These are phyloP conservation scores for Yarrowia keelungensis DNA, from an alignment of 805 yeast genomes.

Conservation along the genomic window DNA sequence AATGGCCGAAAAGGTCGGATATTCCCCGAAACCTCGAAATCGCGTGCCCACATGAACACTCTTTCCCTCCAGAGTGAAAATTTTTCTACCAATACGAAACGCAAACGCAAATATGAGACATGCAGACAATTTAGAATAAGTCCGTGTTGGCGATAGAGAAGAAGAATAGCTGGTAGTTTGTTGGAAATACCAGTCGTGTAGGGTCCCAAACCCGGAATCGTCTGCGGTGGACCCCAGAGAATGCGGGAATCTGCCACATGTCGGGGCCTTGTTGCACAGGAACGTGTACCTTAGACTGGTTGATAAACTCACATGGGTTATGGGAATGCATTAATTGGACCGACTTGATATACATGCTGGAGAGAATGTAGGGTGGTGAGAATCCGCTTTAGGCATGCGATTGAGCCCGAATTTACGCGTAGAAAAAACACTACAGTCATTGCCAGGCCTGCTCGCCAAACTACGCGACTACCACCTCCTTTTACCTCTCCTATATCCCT, in stretches of 20 bases:
- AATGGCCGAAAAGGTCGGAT: background rate
- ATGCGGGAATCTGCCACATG: too few relatives aligned
- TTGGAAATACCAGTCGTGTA: too few relatives aligned
- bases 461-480: background rate
- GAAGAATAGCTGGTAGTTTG: too few relatives aligned
- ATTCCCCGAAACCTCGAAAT: slow-evolving; percentile 11
- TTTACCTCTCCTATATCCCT: slow-evolving; percentile 2
- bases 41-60: slow-evolving; percentile 34
- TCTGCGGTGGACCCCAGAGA: too few relatives aligned
- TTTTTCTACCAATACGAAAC: slow-evolving; percentile 36
- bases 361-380: background rate
- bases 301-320: slow-evolving; percentile 35
- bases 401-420: too few relatives aligned
- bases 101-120: slow-evolving; percentile 39
- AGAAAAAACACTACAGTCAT: too few relatives aligned
- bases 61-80: slow-evolving; percentile 31
- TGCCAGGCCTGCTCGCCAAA: background rate
- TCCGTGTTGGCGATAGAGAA: too few relatives aligned
- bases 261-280: too few relatives aligned
- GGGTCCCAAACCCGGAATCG: too few relatives aligned
- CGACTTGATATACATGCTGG: background rate
- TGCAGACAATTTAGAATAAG: slow-evolving; percentile 12
- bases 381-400: too few relatives aligned
- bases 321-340: slow-evolving; percentile 32
- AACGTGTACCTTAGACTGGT: slow-evolving; percentile 11